phyloP scores from a whole-genome alignment of 1,284 basidiomycete genomes.

The Inonotus obliquus region DNA sequence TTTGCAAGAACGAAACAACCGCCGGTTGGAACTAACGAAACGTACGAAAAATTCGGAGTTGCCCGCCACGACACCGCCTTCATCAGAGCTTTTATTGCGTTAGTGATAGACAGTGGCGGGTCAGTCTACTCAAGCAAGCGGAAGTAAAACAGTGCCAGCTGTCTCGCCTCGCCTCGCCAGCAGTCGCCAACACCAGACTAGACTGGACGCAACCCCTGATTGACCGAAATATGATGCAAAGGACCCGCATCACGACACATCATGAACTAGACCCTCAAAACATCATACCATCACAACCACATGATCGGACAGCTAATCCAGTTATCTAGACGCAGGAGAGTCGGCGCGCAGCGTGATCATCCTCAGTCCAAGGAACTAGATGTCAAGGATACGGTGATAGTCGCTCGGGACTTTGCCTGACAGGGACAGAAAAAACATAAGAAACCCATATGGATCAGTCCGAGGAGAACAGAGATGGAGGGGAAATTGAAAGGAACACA shows the following conservation, averaged over 20 bases:
- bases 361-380: background rate
- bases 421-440: background rate
- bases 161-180: background rate
- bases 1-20: too few relatives aligned
- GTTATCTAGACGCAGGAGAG: background rate
- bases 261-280: background rate
- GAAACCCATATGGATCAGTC: background rate
- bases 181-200: background rate
- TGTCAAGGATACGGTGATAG: background rate
- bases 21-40: too few relatives aligned
- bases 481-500: background rate
- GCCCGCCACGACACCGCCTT: background rate
- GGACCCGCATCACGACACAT: background rate
- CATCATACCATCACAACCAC: background rate
- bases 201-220: background rate
- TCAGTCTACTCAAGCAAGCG: background rate
- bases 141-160: background rate
- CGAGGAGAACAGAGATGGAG: background rate
- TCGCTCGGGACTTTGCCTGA: background rate
- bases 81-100: background rate
- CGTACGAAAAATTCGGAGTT: background rate
- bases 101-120: background rate
- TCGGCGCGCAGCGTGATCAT: background rate
- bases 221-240: background rate
- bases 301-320: background rate